phyloP scores from a whole-genome alignment of 345 rosid species.

The Draba incana region DNA sequence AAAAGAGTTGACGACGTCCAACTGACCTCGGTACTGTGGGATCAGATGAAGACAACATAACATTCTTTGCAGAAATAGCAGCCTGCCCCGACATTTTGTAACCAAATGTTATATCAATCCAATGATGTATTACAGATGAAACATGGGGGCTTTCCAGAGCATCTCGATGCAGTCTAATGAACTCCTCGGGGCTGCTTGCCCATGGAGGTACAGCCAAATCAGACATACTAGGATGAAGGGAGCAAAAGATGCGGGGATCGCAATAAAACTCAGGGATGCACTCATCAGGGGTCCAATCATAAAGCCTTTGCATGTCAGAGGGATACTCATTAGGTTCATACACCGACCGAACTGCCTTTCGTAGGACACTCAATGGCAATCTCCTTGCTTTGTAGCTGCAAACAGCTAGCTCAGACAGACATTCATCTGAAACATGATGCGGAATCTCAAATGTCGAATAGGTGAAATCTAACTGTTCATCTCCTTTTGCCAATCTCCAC shows the following conservation, averaged over 20 bases:
- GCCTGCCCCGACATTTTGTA: constrained; percentile 91
- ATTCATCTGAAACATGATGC: constrained; percentile 97
- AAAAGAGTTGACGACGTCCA: constrained; percentile 91
- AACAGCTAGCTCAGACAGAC: constrained; percentile 96
- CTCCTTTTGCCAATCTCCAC: constrained; percentile 97
- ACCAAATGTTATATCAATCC: constrained; percentile 93
- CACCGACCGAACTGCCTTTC: constrained; percentile 87
- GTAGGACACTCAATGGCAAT: constrained; percentile 83
- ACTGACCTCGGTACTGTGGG: constrained; percentile 64
- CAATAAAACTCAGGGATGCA: constrained; percentile 96
- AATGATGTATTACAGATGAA: constrained; percentile 74
- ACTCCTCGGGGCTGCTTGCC: constrained; percentile 83
- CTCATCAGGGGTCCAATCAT: constrained; percentile 99
- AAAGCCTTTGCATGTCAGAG: constrained; percentile 90
- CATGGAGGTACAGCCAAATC: constrained; percentile 90
- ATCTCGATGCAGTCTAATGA: constrained; percentile 78
- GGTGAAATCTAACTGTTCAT: constrained; percentile 94
- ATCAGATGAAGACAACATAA: constrained; percentile 87
- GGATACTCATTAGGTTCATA: constrained; percentile 99
- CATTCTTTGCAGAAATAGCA: constrained; percentile 89
- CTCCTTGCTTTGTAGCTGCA: constrained; percentile 99
- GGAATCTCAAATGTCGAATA: constrained; percentile 88
- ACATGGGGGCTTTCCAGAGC: constrained; percentile 82
- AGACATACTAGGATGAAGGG: constrained; percentile 79
- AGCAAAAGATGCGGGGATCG: constrained; percentile 74